Evolutionary conservation across 1,284 basidiomycete species (phyloP).

Genomic region (Fomes fomentarius): DNA sequence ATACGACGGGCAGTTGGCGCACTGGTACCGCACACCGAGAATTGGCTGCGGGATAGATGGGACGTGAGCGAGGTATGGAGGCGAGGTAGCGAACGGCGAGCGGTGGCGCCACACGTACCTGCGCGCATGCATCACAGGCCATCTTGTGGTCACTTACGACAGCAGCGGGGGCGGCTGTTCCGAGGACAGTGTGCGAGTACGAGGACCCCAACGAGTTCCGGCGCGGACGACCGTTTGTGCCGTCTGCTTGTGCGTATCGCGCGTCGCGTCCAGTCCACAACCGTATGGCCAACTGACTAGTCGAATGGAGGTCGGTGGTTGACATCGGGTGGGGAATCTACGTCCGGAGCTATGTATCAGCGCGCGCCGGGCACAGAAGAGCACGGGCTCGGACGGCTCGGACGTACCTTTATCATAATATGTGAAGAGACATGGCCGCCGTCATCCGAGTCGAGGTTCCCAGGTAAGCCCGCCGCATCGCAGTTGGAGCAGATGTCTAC

Average conservation of each 20-base stretch:
- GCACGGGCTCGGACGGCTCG: no score
- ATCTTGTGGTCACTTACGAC: constrained; percentile 37
- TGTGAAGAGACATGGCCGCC: constrained; percentile 82
- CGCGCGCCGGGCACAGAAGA: no score
- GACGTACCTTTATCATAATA: constrained; percentile 85
- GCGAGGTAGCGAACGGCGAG: no score
- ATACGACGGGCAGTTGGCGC: constrained; percentile 72
- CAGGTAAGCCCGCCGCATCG: constrained; percentile 82
- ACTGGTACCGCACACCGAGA: constrained; percentile 74
- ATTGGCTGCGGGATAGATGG: constrained; percentile 50
- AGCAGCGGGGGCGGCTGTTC: constrained; percentile 40
- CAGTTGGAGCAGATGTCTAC: constrained; percentile 90
- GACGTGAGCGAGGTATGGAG: neutral
- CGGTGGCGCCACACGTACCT: constrained; percentile 42
- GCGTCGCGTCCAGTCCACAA: constrained; percentile 81
- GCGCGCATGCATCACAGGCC: constrained; percentile 46
- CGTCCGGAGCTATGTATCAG: no score
- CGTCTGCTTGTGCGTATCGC: constrained; percentile 46
- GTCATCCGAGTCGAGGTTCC: constrained; percentile 75
- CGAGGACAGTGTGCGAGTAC: constrained; percentile 63
- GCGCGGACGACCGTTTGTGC: constrained; percentile 38
- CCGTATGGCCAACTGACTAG: constrained; percentile 67
- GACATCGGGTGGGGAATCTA: constrained; percentile 86
- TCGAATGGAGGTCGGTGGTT: constrained; percentile 64
- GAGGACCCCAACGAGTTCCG: constrained; percentile 59